Evolutionary conservation across 2,329 filamentous ascomycete genomes (phyloP), one percentile per base, ranked within the genome.

Genomic region (Cladophialophora chaetospira): DNA sequence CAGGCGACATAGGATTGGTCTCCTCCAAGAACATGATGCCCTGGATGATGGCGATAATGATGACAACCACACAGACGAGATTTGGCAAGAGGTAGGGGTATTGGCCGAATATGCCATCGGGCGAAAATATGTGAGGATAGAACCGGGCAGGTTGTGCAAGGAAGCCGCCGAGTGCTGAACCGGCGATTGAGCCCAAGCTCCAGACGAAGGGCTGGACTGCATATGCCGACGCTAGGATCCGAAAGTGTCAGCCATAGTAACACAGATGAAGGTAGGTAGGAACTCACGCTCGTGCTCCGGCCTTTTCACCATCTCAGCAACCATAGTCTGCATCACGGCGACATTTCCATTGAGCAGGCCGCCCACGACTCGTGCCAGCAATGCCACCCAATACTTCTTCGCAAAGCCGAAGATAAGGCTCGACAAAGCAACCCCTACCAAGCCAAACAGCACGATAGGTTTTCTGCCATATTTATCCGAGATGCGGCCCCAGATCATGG

Each of bases 291-390:
- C 75, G 54, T 77, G 74, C 43, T 75, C 72, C 1, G 75, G 75
- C 70, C 89, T 87, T 49, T 80, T 77, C 26, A 90, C 82, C 38
- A 88, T 86, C 70, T 90, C 88, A 1, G 82, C 82, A 42, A 89
- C 87, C 81, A 89, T 86, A 5, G 86, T 89, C 59, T 87, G 76
- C 84, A 90, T 86, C 4, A 90, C 86, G 0, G 86, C 87, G 2
- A 88, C 81, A 67, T 89, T 90, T 1, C 86, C 87, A 67, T 89
- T 90, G 44, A 88, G 70, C 5, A 82, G 73, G 0, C 88, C 88
- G 0, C 87, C 87, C 11, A 77, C 65, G 46, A 75, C 73, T 4
- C 75, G 63, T 10, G 74, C 75, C 11, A 75, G 63, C 31, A 77
- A 63, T 1, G 75, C 75, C 21, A 77, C 69, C 75, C 75, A 77